Evolutionary conservation across 2,329 filamentous ascomycete species (phyloP).

Genomic region (Colletotrichum sojae): DNA sequence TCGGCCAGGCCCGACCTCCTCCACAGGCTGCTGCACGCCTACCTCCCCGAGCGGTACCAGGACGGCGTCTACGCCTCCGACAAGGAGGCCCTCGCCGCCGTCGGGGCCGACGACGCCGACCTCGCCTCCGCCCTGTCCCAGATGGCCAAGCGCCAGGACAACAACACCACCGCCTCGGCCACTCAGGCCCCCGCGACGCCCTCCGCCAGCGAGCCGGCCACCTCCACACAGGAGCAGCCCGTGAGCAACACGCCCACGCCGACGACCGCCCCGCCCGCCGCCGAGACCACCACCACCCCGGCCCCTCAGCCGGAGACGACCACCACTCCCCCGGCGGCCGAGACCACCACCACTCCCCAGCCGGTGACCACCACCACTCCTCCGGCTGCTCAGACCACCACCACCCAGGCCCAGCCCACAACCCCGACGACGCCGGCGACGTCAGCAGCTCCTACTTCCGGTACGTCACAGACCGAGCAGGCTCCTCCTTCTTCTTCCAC

Average conservation of each 20-base stretch:
- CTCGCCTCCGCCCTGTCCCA: constrained; percentile 75
- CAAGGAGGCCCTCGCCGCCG: constrained; percentile 72
- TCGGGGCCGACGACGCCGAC: constrained; percentile 72
- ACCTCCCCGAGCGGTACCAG: constrained; percentile 74
- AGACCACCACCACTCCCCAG: constrained; percentile 34
- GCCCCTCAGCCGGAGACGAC: constrained; percentile 15
- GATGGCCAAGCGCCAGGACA: constrained; percentile 73
- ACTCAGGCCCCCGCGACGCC: constrained; percentile 31
- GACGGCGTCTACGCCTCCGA: constrained; percentile 79
- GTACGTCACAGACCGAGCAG: constrained; percentile 42
- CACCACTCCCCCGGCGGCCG: constrained; percentile 29
- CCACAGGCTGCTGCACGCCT: constrained; percentile 76
- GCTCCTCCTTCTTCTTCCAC: constrained; percentile 46
- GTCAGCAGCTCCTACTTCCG: constrained; percentile 48
- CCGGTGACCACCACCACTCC: constrained; percentile 25
- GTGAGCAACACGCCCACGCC: constrained; percentile 41
- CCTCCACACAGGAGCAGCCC: constrained; percentile 24
- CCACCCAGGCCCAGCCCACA: constrained; percentile 32
- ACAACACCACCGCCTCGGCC: constrained; percentile 49
- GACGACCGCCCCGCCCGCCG: constrained; percentile 42
- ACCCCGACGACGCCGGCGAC: constrained; percentile 46
- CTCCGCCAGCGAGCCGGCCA: constrained; percentile 39
- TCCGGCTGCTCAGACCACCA: constrained; percentile 33
- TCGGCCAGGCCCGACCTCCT: constrained; percentile 70
- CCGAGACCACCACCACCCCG: constrained; percentile 31